These are phyloP conservation scores for Sclerotinia trifoliorum DNA, from an alignment of 2,329 filamentous ascomycete genomes.

Conservation along the genomic window DNA sequence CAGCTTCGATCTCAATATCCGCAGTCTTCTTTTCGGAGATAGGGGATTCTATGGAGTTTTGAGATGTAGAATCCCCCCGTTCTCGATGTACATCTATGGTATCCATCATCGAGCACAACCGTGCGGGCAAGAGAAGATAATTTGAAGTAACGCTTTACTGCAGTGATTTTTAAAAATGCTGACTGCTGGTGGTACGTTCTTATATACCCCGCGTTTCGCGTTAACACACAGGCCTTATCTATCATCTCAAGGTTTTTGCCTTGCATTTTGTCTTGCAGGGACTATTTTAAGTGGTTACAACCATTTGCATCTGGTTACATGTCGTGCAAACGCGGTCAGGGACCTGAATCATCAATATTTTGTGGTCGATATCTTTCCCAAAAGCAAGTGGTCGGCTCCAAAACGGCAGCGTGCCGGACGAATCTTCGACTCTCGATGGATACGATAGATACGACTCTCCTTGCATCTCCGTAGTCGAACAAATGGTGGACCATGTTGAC, in stretches of 20 bases:
- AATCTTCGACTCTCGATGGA: neutral
- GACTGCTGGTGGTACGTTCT: neutral
- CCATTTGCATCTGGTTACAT: neutral
- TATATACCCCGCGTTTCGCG: neutral
- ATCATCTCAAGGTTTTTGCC: neutral
- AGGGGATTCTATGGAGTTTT: neutral
- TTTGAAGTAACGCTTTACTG: neutral
- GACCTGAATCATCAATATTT: neutral
- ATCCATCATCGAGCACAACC: neutral
- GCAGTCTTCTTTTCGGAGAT: conserved; percentile 2
- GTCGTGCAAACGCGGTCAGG: no score
- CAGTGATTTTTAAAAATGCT: neutral
- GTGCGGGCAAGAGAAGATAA: no score
- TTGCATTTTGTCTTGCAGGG: neutral
- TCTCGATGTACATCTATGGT: conserved; percentile 6
- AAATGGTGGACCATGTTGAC: neutral
- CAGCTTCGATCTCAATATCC: conserved; percentile 6
- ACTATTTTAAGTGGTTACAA: neutral
- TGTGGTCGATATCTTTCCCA: neutral
- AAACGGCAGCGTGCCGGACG: neutral
- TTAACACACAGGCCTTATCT: neutral
- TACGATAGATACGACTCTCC: neutral
- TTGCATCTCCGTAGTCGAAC: neutral
- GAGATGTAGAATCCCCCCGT: neutral
- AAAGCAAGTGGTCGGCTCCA: neutral